Base-by-base conservation (phyloP, 352 stramenopile genomes). In the Phytopythium aichiense region DNA sequence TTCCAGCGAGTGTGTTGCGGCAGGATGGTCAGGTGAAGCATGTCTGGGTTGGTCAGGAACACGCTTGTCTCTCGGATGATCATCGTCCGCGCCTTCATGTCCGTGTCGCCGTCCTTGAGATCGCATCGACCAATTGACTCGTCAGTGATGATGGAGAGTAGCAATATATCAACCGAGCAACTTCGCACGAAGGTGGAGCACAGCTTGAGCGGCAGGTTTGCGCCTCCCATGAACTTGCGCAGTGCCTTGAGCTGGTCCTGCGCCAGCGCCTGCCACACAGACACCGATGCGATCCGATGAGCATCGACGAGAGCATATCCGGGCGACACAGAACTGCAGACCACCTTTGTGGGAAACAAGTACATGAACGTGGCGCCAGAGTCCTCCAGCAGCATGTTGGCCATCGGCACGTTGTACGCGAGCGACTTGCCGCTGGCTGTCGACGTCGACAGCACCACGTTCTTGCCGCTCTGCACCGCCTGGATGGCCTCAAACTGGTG, bases 41-140 rank as follows among this genome's bases (percentile, higher is more conserved):
- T 99, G 70, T 99, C 97, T 31, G 97, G 97, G 74, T 99, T 99
- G 6, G 96, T 99, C n/a, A 99, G 74, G 56, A 99, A 96, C 43
- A 99, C 87, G 49, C 98, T 91, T 12, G 88, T 88, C 23, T 96
- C 76, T 13, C 75, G 73, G 25, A 92, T 88, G 30, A 98, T 81
- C 48, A 81, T 78, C 25, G 81, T 84, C 8, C 97, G 87, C 51
- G 92, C 80, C 58, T 85, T 84, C 73, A 98, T 95, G 11, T 85
- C 74, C 8, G 95, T 98, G 69, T 99, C 97, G 16, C 97, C 97
- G 71, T 99, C 97, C 86, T 95, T 61, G 7, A 61, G n/a, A 62
- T 0, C 28, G 53, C 30, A 49, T 54, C 48, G 53, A 25, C 22
- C 60, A 7, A 16, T 42, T 12, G 55, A 46, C n/a, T 58, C 30